These are phyloP conservation scores for Rhododendron mucronatum DNA, from an alignment of 148 eudicot genomes.

Conservation along the genomic window DNA sequence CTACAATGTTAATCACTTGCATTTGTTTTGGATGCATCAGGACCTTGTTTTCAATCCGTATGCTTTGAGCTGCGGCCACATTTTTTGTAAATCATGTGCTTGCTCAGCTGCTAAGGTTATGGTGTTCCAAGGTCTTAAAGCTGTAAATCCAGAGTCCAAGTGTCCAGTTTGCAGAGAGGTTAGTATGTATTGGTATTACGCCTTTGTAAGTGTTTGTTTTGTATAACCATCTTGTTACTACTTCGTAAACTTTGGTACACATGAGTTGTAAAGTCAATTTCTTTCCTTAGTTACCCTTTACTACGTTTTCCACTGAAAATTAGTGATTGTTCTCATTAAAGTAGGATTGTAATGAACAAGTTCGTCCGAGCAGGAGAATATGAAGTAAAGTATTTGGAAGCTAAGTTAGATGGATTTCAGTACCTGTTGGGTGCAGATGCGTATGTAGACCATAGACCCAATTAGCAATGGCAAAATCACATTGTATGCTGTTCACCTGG, in stretches of 20 bases:
- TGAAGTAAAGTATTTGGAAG: not conserved
- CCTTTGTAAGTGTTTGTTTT: not conserved
- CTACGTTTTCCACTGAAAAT: not conserved
- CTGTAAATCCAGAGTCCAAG: constrained; percentile 26
- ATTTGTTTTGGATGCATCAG: constrained; percentile 17
- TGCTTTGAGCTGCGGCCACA: constrained; percentile 38
- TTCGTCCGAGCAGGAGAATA: not conserved
- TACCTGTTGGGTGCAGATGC: no score
- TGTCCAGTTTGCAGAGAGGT: constrained; percentile 46
- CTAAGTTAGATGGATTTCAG: not conserved
- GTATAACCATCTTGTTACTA: not conserved
- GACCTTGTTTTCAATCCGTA: constrained; percentile 34
- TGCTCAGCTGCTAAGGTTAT: constrained; percentile 37
- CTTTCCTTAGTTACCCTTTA: not conserved
- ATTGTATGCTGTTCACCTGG: not conserved
- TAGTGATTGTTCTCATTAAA: not conserved
- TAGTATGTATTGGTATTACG: not conserved
- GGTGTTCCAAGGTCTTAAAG: constrained; percentile 30
- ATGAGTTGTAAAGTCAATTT: not conserved
- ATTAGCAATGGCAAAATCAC: no score
- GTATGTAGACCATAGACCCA: no score
- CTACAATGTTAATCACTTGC: not conserved
- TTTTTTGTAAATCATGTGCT: constrained; percentile 38
- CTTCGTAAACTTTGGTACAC: not conserved
- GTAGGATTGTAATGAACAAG: not conserved